Percentiles rank a stretch among this genome's conserved stretches.
Conservation (phyloP, 495 filamentous ascomycete species). For the Polyplosphaeria fusca region DNA sequence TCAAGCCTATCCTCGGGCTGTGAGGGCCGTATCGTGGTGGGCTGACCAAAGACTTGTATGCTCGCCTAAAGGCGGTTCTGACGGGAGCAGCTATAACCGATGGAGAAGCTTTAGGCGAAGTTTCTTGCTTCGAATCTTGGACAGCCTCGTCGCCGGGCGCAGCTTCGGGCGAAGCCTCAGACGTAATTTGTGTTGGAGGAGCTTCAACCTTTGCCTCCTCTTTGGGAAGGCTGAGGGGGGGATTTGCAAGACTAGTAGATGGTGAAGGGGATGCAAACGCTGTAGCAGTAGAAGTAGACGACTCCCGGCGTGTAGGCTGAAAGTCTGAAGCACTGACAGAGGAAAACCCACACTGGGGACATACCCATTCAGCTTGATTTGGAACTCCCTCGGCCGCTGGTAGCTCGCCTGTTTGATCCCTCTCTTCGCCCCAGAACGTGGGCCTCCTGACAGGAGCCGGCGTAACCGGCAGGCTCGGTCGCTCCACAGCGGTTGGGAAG, state of each 20-base stretch:
- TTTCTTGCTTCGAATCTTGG: too few relatives aligned
- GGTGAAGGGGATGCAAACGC: conserved; percentile 15
- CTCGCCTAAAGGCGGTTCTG: background rate
- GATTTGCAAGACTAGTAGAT: background rate
- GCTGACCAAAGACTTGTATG: background rate
- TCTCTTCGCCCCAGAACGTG: conserved; percentile 52
- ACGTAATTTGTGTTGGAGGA: background rate
- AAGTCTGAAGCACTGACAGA: conserved; percentile 30
- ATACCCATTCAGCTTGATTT: conserved; percentile 84
- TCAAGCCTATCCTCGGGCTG: conserved; percentile 5
- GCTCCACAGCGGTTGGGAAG: conserved; percentile 78
- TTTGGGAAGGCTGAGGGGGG: conserved; percentile 4
- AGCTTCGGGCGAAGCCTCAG: background rate
- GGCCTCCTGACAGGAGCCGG: conserved; percentile 69
- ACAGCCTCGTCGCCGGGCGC: background rate
- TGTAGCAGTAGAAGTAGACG: conserved; percentile 17
- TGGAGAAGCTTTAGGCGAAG: background rate
- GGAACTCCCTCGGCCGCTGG: conserved; percentile 77
- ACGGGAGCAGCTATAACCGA: background rate
- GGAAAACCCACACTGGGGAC: conserved; percentile 53
- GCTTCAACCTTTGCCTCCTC: background rate
- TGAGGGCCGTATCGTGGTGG: background rate
- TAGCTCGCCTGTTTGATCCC: conserved; percentile 55
- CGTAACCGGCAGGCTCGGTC: conserved; percentile 87
- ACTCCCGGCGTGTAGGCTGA: conserved; percentile 11